Conservation (phyloP, 345 rosid genomes). For the Citrus reticulata region DNA sequence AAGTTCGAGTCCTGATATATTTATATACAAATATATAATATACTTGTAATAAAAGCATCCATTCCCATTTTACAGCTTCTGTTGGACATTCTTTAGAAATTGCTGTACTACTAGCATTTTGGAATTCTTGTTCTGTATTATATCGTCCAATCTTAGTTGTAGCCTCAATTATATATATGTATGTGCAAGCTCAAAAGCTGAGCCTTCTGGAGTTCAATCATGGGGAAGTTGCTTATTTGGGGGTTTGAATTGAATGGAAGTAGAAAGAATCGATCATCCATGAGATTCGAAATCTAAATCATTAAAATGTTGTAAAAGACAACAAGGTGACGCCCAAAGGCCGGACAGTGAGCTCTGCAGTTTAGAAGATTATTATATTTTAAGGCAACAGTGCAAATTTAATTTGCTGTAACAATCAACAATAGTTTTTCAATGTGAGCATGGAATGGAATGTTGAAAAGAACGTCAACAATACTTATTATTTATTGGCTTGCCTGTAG, state of each 20-base stretch:
- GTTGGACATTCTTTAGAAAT: background rate
- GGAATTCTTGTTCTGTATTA: background rate
- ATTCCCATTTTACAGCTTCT: background rate
- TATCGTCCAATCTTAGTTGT: background rate
- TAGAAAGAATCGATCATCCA: too few relatives aligned
- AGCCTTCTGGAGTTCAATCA: background rate
- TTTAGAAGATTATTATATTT: too few relatives aligned
- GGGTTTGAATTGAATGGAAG: background rate
- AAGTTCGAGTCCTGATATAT: conserved; percentile 29
- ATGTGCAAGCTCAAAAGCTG: background rate
- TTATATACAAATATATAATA: too few relatives aligned
- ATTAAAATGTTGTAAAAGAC: too few relatives aligned
- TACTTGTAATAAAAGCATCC: background rate
- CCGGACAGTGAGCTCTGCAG: too few relatives aligned
- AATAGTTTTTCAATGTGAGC: background rate
- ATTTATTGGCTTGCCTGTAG: background rate
- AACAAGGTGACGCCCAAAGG: too few relatives aligned
- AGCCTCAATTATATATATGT: background rate
- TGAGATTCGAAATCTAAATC: too few relatives aligned
- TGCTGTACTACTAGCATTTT: background rate
- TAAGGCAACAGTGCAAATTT: too few relatives aligned
- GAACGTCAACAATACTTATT: background rate
- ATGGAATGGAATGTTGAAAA: background rate
- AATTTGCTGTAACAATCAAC: too few relatives aligned
- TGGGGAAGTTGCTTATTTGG: background rate